Conservation (phyloP, 2,329 filamentous ascomycete genomes). For the Penicillium crustosum region DNA sequence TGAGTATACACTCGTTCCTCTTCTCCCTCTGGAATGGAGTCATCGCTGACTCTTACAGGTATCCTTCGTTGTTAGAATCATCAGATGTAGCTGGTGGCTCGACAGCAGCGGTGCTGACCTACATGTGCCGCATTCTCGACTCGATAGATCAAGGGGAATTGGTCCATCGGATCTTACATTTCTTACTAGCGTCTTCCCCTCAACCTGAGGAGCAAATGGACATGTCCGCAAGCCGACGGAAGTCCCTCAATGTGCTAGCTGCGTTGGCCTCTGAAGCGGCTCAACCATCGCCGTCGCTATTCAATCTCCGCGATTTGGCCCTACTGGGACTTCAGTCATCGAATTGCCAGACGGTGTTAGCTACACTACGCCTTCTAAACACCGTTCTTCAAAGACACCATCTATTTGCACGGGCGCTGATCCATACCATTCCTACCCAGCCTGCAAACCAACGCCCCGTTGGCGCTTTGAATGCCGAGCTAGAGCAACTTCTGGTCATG, state of each 20-base stretch:
- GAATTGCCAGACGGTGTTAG: constrained; percentile 84
- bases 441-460: constrained; percentile 35
- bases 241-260: constrained; percentile 82
- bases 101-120: constrained; percentile 91
- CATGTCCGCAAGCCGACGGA: constrained; percentile 66
- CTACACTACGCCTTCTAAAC: constrained; percentile 83
- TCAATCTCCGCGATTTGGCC: constrained; percentile 89
- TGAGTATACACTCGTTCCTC: constrained; percentile 47
- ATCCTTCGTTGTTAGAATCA: constrained; percentile 92
- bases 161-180: constrained; percentile 89
- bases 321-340: constrained; percentile 79
- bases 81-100: constrained; percentile 97
- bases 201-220: constrained; percentile 60
- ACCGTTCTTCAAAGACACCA: constrained; percentile 86
- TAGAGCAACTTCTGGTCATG: constrained; percentile 40
- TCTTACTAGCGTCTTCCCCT: constrained; percentile 75
- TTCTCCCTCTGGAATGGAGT: neutral
- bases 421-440: constrained; percentile 56
- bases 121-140: constrained; percentile 85
- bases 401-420: constrained; percentile 69
- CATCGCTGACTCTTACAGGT: constrained; percentile 53
- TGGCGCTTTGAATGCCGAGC: constrained; percentile 43
- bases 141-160: constrained; percentile 90
- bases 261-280: constrained; percentile 75
- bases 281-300: constrained; percentile 76